These are phyloP conservation scores for Panellus pusillus DNA, from an alignment of 768 basidiomycete species.

Conservation along the genomic window DNA sequence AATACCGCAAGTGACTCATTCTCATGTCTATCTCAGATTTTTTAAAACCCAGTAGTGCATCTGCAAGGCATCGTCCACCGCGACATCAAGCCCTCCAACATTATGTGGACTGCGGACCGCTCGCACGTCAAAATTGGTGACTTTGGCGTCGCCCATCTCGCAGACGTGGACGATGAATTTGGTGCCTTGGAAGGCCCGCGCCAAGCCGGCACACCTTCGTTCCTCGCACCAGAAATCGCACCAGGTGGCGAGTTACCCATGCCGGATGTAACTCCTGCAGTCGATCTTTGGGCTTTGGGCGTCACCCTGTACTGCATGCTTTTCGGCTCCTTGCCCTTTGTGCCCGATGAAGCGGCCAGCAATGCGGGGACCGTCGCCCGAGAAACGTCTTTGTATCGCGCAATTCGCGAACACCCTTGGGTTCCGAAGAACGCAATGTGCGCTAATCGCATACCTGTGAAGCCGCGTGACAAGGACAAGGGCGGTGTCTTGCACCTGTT, in stretches of 20 bases:
- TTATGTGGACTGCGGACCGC: slow-evolving; percentile 86
- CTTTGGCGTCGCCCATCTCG: slow-evolving; percentile 97
- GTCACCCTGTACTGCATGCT: slow-evolving; percentile 94
- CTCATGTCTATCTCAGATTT: slow-evolving; percentile 16
- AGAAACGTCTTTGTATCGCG: slow-evolving; percentile 9
- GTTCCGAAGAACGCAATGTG: neutral
- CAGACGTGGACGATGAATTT: slow-evolving; percentile 52
- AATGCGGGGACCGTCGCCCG: slow-evolving; percentile 1
- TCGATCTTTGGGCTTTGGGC: slow-evolving; percentile 98
- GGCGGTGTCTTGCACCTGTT: slow-evolving; percentile 10
- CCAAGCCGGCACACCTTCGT: slow-evolving; percentile 93
- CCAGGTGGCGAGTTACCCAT: slow-evolving; percentile 28
- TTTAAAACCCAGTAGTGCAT: slow-evolving; percentile 64
- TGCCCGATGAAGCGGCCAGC: slow-evolving; percentile 19
- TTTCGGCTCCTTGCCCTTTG: slow-evolving; percentile 84
- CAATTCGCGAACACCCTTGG: slow-evolving; percentile 15
- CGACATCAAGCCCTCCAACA: slow-evolving; percentile 98
- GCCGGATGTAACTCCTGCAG: slow-evolving; percentile 77
- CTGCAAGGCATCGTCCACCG: slow-evolving; percentile 98
- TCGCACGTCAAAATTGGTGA: slow-evolving; percentile 95
- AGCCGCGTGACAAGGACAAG: neutral
- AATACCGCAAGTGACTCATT: slow-evolving; percentile 72
- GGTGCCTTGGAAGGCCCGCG: slow-evolving; percentile 82
- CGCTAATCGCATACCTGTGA: neutral
- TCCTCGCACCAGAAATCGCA: slow-evolving; percentile 95